These are phyloP conservation scores for Comarum palustre DNA, from an alignment of 306 rosid genomes.

Conservation along the genomic window DNA sequence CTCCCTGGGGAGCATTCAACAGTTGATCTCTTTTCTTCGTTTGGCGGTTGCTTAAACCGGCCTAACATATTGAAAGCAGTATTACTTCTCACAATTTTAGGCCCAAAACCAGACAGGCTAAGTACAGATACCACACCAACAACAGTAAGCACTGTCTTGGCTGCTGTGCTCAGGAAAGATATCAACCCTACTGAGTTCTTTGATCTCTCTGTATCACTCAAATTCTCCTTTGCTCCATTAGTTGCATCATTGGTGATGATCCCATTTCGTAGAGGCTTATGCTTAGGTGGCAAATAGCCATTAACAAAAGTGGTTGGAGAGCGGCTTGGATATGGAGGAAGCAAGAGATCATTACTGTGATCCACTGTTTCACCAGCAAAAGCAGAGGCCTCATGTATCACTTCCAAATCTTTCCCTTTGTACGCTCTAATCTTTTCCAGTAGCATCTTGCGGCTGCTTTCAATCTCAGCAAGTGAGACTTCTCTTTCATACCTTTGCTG, in stretches of 20 bases:
- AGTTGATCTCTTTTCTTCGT: slow-evolving; percentile 28
- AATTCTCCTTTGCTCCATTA: slow-evolving; percentile 38
- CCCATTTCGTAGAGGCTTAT: slow-evolving; percentile 54
- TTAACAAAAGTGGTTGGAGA: slow-evolving; percentile 51
- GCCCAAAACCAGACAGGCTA: slow-evolving; percentile 65
- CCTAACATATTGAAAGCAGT: slow-evolving; percentile 32
- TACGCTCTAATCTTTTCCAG: slow-evolving; percentile 71
- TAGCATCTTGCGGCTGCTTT: slow-evolving; percentile 74
- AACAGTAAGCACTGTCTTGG: slow-evolving; percentile 61
- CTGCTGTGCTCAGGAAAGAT: slow-evolving; percentile 46
- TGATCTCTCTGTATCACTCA: slow-evolving; percentile 27
- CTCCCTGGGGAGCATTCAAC: slow-evolving; percentile 73
- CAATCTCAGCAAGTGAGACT: slow-evolving; percentile 82
- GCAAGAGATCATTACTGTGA: slow-evolving; percentile 66
- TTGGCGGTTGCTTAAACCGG: slow-evolving; percentile 33
- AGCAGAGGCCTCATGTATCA: slow-evolving; percentile 78
- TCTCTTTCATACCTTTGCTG: slow-evolving; percentile 75
- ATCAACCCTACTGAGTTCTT: slow-evolving; percentile 48
- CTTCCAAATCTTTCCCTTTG: slow-evolving; percentile 75
- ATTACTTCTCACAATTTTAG: slow-evolving; percentile 42
- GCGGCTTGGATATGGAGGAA: slow-evolving; percentile 82
- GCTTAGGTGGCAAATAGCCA: slow-evolving; percentile 43
- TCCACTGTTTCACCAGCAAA: slow-evolving; percentile 89
- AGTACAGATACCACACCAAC: slow-evolving; percentile 68
- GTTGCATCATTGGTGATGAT: slow-evolving; percentile 29